Evolutionary conservation across 768 basidiomycete species (phyloP).

Genomic region (Trametes punicea): DNA sequence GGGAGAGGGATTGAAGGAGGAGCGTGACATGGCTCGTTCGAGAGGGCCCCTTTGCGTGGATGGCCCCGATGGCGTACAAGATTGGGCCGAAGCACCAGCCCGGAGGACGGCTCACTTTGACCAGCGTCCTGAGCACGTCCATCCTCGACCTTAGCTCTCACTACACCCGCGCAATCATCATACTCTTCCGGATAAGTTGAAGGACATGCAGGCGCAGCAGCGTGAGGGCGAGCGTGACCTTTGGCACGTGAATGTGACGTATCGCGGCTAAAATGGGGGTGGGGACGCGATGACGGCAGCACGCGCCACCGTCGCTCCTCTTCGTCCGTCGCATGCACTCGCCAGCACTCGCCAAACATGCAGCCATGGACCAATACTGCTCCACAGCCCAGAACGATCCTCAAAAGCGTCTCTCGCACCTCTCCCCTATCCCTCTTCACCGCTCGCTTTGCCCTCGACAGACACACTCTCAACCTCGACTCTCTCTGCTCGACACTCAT

Average conservation of each 20-base stretch:
- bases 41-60: neutral
- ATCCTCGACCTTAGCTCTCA: neutral
- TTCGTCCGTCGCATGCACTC: neutral
- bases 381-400: constrained; percentile 3
- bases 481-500: neutral
- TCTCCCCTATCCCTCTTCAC: neutral
- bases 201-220: too few species aligned
- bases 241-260: constrained; percentile 13
- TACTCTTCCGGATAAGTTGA: too few species aligned
- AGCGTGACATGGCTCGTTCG: neutral
- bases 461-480: neutral
- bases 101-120: neutral
- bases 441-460: neutral
- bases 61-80: constrained; percentile 6
- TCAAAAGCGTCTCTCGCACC: neutral
- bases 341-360: neutral
- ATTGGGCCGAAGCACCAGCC: constrained; percentile 14
- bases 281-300: constrained; percentile 4
- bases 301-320: constrained; percentile 12
- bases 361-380: neutral
- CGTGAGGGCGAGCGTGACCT: too few species aligned
- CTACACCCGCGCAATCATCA: too few species aligned
- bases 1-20: neutral
- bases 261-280: constrained; percentile 9
- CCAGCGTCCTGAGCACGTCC: neutral